A percentile compares a stretch with the other conserved stretches of the same genome.
Conservation (phyloP, 148 eudicot species). For the Fagopyrum tataricum region DNA sequence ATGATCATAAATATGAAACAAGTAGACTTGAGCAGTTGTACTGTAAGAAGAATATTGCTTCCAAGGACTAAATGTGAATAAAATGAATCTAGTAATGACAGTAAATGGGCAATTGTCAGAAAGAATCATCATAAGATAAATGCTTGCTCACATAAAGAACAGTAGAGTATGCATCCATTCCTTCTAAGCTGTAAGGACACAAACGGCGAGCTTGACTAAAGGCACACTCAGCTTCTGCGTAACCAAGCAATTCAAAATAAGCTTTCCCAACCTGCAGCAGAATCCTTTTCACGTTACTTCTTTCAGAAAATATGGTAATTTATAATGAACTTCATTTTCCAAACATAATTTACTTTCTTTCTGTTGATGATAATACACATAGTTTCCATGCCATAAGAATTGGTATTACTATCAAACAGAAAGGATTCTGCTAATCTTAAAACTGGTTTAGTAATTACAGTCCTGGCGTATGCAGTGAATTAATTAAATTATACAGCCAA, state of each 20-base stretch:
- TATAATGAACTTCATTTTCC: slow-evolving; percentile 1
- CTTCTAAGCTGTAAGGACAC: slow-evolving; percentile 91
- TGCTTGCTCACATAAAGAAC: slow-evolving; percentile 75
- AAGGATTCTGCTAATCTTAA: neutral
- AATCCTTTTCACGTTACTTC: slow-evolving; percentile 11
- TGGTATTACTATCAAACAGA: neutral
- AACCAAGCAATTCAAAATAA: slow-evolving; percentile 83
- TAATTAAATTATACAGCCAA: neutral
- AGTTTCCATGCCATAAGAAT: neutral
- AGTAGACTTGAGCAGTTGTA: neutral
- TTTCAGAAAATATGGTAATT: neutral
- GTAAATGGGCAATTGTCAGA: neutral
- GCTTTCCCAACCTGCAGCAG: slow-evolving; percentile 80
- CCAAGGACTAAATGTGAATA: neutral
- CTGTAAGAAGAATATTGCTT: neutral
- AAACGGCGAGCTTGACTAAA: slow-evolving; percentile 81
- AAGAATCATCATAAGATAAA: neutral
- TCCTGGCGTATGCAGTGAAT: neutral
- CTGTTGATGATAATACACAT: neutral
- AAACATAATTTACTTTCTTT: neutral
- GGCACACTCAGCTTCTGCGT: slow-evolving; percentile 90
- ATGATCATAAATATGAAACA: neutral
- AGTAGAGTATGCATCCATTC: slow-evolving; percentile 94
- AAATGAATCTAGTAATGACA: neutral
- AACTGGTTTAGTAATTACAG: neutral